phyloP scores from a whole-genome alignment of 805 yeast species.

The Nakazawaea ernobii region DNA sequence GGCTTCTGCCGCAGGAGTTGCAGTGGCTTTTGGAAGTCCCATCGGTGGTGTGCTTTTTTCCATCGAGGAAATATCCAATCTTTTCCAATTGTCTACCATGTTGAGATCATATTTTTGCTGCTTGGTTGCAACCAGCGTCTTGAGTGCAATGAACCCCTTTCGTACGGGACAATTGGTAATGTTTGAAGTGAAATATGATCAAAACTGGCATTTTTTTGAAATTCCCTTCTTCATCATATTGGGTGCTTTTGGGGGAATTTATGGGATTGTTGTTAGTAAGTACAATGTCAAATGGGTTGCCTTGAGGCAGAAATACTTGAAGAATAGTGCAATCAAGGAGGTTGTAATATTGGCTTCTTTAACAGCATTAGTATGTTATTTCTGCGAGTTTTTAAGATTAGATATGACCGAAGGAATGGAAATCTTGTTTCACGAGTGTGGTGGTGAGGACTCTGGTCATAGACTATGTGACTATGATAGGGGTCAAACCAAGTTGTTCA shows the following conservation, averaged over 20 bases:
- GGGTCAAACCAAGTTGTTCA: slow-evolving; percentile 30
- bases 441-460: slow-evolving; percentile 30
- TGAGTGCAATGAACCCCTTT: slow-evolving; percentile 83
- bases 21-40: slow-evolving; percentile 96
- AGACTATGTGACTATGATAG: slow-evolving; percentile 30
- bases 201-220: slow-evolving; percentile 83
- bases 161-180: slow-evolving; percentile 91
- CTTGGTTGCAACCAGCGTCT: slow-evolving; percentile 74
- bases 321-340: slow-evolving; percentile 59
- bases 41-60: slow-evolving; percentile 94
- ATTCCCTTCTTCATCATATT: slow-evolving; percentile 70
- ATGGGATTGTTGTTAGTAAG: slow-evolving; percentile 73
- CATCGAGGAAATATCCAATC: slow-evolving; percentile 81
- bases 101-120: slow-evolving; percentile 94
- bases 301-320: slow-evolving; percentile 67
- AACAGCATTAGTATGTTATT: slow-evolving; percentile 75
- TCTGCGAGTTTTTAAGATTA: slow-evolving; percentile 69
- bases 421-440: slow-evolving; percentile 79
- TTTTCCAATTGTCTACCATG: slow-evolving; percentile 69
- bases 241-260: slow-evolving; percentile 89
- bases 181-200: slow-evolving; percentile 85
- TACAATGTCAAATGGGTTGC: slow-evolving; percentile 72
- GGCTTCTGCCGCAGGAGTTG: slow-evolving; percentile 96
- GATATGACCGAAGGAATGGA: slow-evolving; percentile 98
- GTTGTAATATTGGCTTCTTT: slow-evolving; percentile 59